Evolutionary conservation across 2,329 filamentous ascomycete genomes (phyloP), one percentile per base, ranked within the genome.

Genomic region (Botryotinia convoluta): DNA sequence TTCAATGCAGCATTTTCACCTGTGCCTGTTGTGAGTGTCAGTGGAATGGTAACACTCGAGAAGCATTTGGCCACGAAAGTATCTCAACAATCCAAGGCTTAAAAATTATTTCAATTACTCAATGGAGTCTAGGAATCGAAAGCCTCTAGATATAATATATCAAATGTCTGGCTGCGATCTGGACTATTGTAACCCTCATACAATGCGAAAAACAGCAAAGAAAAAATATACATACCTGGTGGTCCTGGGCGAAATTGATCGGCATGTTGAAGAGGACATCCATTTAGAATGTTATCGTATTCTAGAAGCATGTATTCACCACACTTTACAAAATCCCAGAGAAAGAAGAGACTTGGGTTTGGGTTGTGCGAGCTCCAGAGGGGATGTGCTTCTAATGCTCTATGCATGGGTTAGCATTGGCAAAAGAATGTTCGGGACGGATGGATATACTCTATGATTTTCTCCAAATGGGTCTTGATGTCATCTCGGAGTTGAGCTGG

Each of bases 241-340:
- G 71, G 61, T 45, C 44, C 63, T 37, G 64, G 72, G 32, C 68
- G 78, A 54, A 84, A 82, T 75, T 84, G 82, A 14, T 81, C 78
- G 1, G 82, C 83, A 26, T 82, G 77, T 74, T 78, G 75, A 45
- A 83, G 71, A 22, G 80, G 77, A 64, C 77, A 75, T 22, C 83
- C 82, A 37, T 78, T 78, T 29, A 78, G 77, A 70, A 84, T 81
- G 60, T 82, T 83, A 29, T 84, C 82, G 37, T 85, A 79, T 79
- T 84, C 83, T 10, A 79, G 79, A 75, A 84, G 80, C 78, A 84
- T 84, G 74, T 84, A 84, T 54, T 80, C 77, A n/a, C 82, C 83
- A 51, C 83, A 81, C 73, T 79, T 81, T 63, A 82, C 81, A 75
- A 84, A 85, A 75, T 84, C 83, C 82, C 82, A 85, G 45, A 83